A percentile compares a stretch with the other conserved stretches of the same genome.
Conservation (phyloP, 768 basidiomycete genomes). For the Royoungia palumana region DNA sequence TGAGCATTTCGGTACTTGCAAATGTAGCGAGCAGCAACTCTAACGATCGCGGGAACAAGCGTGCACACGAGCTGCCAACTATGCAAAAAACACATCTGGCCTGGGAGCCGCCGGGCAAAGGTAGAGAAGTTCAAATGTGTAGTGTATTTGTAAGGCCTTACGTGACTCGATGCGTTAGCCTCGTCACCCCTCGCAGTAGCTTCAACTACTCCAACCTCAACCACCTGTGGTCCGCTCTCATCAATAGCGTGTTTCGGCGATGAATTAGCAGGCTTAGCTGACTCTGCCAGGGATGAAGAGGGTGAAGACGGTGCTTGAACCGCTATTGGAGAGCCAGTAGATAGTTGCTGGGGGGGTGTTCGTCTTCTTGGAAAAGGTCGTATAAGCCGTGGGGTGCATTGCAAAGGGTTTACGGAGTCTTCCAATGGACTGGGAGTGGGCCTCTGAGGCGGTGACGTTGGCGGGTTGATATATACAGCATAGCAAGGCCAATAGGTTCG, state of each 20-base stretch:
- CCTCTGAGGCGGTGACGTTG: slow-evolving; percentile 8
- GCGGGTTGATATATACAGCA: slow-evolving; percentile 16
- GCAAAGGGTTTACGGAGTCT: not conserved
- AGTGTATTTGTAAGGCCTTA: slow-evolving; percentile 2
- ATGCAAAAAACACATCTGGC: not conserved
- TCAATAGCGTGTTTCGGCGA: slow-evolving; percentile 12
- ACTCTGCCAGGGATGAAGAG: slow-evolving; percentile 8
- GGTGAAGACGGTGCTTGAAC: not conserved
- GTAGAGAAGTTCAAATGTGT: not conserved
- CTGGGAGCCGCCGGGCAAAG: not conserved
- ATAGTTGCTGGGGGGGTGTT: slow-evolving; percentile 12
- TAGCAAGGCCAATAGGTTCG: slow-evolving; percentile 23
- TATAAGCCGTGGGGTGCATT: slow-evolving; percentile 13
- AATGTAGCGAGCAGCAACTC: too few species aligned
- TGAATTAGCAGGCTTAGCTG: slow-evolving; percentile 10
- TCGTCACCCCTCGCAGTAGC: slow-evolving; percentile 10
- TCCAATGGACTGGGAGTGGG: not conserved
- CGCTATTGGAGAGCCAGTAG: slow-evolving; percentile 1
- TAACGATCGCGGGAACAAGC: not conserved
- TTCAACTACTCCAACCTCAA: slow-evolving; percentile 33
- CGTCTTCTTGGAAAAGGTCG: slow-evolving; percentile 16
- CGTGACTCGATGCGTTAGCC: not conserved
- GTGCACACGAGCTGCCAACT: not conserved
- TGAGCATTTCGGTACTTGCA: too few species aligned
- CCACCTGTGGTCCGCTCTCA: slow-evolving; percentile 26